These are phyloP conservation scores for Solanum hybrid DNA, from an alignment of 305 asterid genomes.

Conservation along the genomic window DNA sequence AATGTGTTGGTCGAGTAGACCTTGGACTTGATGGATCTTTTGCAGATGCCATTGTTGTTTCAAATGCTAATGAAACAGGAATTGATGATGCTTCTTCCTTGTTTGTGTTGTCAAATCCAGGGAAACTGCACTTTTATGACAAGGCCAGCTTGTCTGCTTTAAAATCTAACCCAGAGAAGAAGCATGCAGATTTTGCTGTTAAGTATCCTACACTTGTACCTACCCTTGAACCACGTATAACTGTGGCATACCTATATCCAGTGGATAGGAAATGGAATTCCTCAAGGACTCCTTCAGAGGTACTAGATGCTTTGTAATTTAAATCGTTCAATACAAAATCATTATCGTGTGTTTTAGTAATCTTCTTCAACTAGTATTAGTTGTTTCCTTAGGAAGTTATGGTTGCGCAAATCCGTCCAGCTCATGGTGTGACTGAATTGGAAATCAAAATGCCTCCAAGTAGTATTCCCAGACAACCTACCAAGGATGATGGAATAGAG, in stretches of 20 bases:
- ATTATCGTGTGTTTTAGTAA: neutral
- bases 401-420: conserved; percentile 33
- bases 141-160: conserved; percentile 51
- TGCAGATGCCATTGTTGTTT: conserved; percentile 56
- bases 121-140: conserved; percentile 69
- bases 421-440: conserved; percentile 23
- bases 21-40: conserved; percentile 84
- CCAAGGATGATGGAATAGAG: conserved; percentile 40
- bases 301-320: conserved; percentile 18
- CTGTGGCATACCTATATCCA: conserved; percentile 50
- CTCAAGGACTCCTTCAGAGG: conserved; percentile 46
- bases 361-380: conserved; percentile 26
- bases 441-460: conserved; percentile 64
- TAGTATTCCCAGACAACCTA: conserved; percentile 50
- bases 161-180: conserved; percentile 49
- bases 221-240: conserved; percentile 71
- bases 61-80: conserved; percentile 44
- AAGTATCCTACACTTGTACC: conserved; percentile 68
- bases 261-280: conserved; percentile 28
- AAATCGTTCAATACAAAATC: neutral
- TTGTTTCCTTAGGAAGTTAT: conserved; percentile 49
- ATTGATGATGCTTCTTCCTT: conserved; percentile 37
- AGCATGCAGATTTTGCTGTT: conserved; percentile 36
- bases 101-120: conserved; percentile 81
- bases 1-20: conserved; percentile 75